phyloP scores from a whole-genome alignment of 352 stramenopile genomes.

The Globisporangium nodosum region DNA sequence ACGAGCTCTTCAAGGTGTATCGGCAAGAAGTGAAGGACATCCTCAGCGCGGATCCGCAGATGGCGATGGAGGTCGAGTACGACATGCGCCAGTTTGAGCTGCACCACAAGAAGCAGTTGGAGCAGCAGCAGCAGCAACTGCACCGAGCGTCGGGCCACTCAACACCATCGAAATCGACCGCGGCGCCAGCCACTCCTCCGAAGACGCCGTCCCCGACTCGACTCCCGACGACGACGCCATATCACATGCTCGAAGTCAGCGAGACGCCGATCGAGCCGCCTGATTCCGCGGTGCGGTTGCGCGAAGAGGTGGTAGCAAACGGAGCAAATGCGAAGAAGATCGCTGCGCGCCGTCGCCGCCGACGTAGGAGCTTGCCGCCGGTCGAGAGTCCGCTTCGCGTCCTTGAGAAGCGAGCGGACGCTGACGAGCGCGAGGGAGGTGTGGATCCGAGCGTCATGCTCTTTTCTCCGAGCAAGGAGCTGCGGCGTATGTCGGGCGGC shows the following conservation, averaged over 20 bases:
- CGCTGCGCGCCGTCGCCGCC: conserved; percentile 13
- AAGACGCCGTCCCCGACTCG: conserved; percentile 22
- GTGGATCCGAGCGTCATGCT: conserved; percentile 15
- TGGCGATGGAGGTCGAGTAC: conserved; percentile 96
- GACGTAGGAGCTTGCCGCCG: conserved; percentile 42
- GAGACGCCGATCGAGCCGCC: conserved; percentile 22
- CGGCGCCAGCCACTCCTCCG: conserved; percentile 10
- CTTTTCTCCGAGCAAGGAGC: conserved; percentile 48
- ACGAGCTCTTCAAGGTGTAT: conserved; percentile 92
- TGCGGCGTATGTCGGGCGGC: conserved; percentile 16
- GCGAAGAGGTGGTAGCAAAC: conserved; percentile 18
- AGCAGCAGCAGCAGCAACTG: conserved; percentile 31
- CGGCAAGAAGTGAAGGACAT: conserved; percentile 93
- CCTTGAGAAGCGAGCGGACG: conserved; percentile 23
- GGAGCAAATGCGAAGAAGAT: conserved; percentile 21
- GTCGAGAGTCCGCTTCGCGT: conserved; percentile 35
- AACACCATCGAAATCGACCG: background rate
- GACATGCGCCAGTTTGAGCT: conserved; percentile 86
- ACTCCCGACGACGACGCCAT: conserved; percentile 13
- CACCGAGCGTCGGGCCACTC: background rate
- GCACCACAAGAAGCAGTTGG: conserved; percentile 44
- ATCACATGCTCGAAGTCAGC: conserved; percentile 30
- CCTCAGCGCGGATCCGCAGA: conserved; percentile 89
- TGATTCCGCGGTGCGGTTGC: conserved; percentile 18
- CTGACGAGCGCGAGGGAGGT: conserved; percentile 21